Conservation (phyloP, 2,329 filamentous ascomycete species). For the Aspergillus glaucus region DNA sequence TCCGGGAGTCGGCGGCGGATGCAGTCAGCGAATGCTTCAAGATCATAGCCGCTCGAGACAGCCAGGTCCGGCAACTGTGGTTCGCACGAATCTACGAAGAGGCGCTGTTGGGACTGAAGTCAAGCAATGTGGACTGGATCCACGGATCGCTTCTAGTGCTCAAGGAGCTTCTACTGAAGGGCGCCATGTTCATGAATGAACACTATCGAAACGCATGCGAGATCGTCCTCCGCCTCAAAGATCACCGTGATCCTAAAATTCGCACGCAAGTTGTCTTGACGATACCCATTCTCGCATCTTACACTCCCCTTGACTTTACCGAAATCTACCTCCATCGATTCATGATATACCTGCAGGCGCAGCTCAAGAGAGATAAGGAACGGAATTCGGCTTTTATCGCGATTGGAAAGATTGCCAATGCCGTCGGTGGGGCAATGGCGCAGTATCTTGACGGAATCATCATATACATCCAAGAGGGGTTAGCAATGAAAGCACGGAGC, state of each 20-base stretch:
- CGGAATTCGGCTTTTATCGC: slow-evolving; percentile 90
- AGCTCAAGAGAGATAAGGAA: slow-evolving; percentile 92
- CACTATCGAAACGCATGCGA: slow-evolving; percentile 90
- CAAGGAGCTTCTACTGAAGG: slow-evolving; percentile 87
- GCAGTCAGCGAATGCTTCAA: slow-evolving; percentile 92
- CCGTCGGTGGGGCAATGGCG: slow-evolving; percentile 89
- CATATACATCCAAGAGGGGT: slow-evolving; percentile 84
- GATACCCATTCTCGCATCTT: slow-evolving; percentile 87
- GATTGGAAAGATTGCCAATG: slow-evolving; percentile 93
- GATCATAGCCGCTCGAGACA: slow-evolving; percentile 89
- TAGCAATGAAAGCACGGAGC: slow-evolving; percentile 69
- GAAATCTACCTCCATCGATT: slow-evolving; percentile 85
- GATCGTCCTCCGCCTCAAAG: slow-evolving; percentile 84
- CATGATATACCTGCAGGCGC: slow-evolving; percentile 91
- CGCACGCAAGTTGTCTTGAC: slow-evolving; percentile 83
- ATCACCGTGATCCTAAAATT: slow-evolving; percentile 82
- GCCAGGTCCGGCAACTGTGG: slow-evolving; percentile 77
- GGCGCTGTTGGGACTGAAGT: slow-evolving; percentile 69
- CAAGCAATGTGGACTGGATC: slow-evolving; percentile 76
- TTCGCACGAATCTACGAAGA: slow-evolving; percentile 89
- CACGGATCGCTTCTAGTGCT: slow-evolving; percentile 92
- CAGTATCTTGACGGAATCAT: slow-evolving; percentile 93
- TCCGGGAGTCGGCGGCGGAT: slow-evolving; percentile 84
- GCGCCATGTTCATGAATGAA: slow-evolving; percentile 98
- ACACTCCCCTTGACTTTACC: slow-evolving; percentile 85